Conservation (phyloP, 345 rosid species). For the Anastatica hierochuntica region DNA sequence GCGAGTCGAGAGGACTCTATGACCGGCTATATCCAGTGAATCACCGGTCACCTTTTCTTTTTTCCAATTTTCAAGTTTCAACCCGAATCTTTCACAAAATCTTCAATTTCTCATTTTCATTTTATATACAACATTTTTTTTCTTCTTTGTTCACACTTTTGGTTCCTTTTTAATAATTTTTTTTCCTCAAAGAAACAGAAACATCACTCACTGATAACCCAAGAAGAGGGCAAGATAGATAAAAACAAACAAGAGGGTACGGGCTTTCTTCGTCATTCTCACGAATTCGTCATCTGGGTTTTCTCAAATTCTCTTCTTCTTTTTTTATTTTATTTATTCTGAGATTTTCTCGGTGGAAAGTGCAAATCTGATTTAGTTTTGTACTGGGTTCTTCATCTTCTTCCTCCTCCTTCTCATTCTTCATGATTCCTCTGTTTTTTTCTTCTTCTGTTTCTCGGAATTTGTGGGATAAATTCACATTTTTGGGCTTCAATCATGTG, state of each 20-base stretch:
- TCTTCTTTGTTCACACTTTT: no score
- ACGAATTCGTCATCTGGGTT: slow-evolving; percentile 26
- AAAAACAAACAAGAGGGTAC: slow-evolving; percentile 15
- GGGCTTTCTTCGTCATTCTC: slow-evolving; percentile 21
- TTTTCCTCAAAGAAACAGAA: slow-evolving; percentile 5
- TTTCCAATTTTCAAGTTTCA: not conserved
- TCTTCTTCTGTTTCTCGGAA: not conserved
- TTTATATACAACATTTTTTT: not conserved
- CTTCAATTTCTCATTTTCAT: not conserved
- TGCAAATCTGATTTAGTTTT: slow-evolving; percentile 6
- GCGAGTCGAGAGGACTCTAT: slow-evolving; percentile 18
- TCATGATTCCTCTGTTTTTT: slow-evolving; percentile 17
- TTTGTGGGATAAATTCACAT: slow-evolving; percentile 16
- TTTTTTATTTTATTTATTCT: not conserved
- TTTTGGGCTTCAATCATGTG: slow-evolving; percentile 21
- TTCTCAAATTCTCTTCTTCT: slow-evolving; percentile 20
- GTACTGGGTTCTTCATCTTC: slow-evolving; percentile 2
- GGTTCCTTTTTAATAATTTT: no score
- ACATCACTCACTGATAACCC: slow-evolving; percentile 18
- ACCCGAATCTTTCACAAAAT: slow-evolving; percentile 19
- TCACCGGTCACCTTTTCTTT: not conserved
- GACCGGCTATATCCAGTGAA: slow-evolving; percentile 15
- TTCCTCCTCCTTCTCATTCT: slow-evolving; percentile 13
- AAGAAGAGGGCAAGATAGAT: slow-evolving; percentile 19
- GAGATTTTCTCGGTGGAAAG: slow-evolving; percentile 10